phyloP scores from a whole-genome alignment of 2,329 filamentous ascomycete species.

The Sporothrix dimorphospora region DNA sequence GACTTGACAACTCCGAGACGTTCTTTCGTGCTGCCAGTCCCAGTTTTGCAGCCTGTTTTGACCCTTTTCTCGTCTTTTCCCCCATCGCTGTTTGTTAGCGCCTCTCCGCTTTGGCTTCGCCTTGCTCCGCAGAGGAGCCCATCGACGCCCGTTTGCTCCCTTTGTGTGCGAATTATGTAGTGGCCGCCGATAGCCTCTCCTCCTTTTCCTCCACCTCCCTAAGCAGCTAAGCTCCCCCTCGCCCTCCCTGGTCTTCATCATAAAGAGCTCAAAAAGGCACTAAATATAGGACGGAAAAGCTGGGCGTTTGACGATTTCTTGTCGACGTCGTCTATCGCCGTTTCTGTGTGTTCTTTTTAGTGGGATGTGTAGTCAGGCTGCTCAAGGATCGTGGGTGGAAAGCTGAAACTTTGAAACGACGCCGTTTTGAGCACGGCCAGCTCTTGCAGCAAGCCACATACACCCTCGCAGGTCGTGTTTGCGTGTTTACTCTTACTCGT shows the following conservation, averaged over 20 bases:
- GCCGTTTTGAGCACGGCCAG: not conserved
- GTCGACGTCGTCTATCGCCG: not conserved
- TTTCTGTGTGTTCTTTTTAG: not conserved
- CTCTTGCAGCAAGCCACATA: not conserved
- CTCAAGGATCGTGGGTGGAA: not conserved
- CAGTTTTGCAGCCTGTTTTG: constrained; percentile 16
- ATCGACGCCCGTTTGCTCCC: not conserved
- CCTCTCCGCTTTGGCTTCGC: constrained; percentile 2
- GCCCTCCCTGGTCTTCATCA: not conserved
- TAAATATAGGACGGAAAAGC: constrained; percentile 1
- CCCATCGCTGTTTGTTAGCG: not conserved
- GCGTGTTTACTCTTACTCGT: not conserved
- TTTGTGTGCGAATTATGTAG: not conserved
- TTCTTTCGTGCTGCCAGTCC: not conserved
- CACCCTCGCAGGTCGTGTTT: not conserved
- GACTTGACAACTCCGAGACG: no score
- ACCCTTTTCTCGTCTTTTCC: not conserved
- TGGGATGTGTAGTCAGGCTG: not conserved
- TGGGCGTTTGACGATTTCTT: constrained; percentile 14
- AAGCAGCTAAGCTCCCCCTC: not conserved
- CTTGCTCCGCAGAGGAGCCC: not conserved
- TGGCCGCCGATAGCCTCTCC: not conserved
- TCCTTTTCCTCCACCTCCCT: not conserved
- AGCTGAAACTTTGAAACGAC: constrained; percentile 19
- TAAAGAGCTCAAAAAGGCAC: constrained; percentile 3